Conservation (phyloP, 129 eudicot species). For the Arctium lappa region DNA sequence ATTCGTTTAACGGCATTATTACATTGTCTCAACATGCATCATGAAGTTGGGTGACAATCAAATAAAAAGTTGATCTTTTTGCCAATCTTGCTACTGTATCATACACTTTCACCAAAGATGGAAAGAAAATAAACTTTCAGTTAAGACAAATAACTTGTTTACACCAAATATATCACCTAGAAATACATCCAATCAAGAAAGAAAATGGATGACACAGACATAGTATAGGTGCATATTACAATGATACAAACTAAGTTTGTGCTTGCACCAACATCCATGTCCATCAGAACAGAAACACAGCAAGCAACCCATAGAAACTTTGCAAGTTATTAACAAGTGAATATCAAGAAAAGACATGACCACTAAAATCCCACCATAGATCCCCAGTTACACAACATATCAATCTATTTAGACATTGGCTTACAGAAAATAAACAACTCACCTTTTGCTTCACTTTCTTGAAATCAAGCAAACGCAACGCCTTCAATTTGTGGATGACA, state of each 20-base stretch:
- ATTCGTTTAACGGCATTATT: background rate
- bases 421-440: conserved; percentile 6
- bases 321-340: background rate
- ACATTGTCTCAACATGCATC: background rate
- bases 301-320: background rate
- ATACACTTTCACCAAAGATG: background rate
- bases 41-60: background rate
- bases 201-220: background rate
- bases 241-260: background rate
- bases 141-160: background rate
- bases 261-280: background rate
- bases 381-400: background rate
- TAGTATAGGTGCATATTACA: conserved; percentile 4
- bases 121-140: background rate
- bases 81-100: background rate
- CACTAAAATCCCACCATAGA: background rate
- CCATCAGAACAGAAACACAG: background rate
- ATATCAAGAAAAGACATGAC: background rate
- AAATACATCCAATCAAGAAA: background rate
- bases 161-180: background rate
- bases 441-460: conserved; percentile 96
- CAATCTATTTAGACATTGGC: background rate
- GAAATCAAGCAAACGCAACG: conserved; percentile 86
- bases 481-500: conserved; percentile 86
- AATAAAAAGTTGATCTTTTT: background rate